These are phyloP conservation scores for Hypoxylon perforatum DNA, from an alignment of 495 filamentous ascomycete genomes.

Conservation along the genomic window DNA sequence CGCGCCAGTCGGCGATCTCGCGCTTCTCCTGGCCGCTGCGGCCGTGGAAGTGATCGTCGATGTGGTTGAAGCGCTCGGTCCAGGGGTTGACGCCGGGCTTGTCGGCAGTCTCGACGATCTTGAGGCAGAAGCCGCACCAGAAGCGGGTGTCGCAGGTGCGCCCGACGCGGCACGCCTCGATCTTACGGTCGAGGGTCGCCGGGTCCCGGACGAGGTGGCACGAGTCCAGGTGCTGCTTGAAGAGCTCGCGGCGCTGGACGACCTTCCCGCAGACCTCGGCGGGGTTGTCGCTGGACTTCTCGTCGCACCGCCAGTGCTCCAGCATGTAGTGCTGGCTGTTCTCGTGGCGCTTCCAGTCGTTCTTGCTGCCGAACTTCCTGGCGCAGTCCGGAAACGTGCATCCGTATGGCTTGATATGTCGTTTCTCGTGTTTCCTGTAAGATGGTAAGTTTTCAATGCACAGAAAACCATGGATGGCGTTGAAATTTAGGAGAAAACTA, in stretches of 20 bases:
- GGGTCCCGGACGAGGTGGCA: constrained; percentile 61
- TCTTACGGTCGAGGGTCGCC: constrained; percentile 56
- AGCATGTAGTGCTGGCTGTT: constrained; percentile 83
- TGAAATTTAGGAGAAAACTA: constrained; percentile 24
- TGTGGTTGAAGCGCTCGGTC: constrained; percentile 87
- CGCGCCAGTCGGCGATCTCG: constrained; percentile 52
- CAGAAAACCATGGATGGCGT: constrained; percentile 2
- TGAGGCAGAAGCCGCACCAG: constrained; percentile 90
- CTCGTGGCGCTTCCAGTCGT: constrained; percentile 97
- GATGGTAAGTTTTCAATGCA: constrained; percentile 9
- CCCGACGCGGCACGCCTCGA: constrained; percentile 69
- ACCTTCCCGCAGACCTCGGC: constrained; percentile 64
- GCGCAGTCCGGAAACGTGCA: constrained; percentile 82
- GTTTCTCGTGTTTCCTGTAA: constrained; percentile 84
- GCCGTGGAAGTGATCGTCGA: constrained; percentile 79
- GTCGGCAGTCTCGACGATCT: constrained; percentile 66
- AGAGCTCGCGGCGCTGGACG: constrained; percentile 70
- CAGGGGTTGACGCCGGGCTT: constrained; percentile 67
- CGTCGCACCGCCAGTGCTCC: constrained; percentile 81
- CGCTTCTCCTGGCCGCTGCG: constrained; percentile 40
- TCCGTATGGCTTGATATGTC: constrained; percentile 87
- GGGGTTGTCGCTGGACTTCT: constrained; percentile 39
- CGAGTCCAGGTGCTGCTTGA: constrained; percentile 67
- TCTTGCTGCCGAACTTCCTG: constrained; percentile 89
- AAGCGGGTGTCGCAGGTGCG: constrained; percentile 75